phyloP scores from a whole-genome alignment of 768 basidiomycete species.

The Cystofilobasidium capitatum region DNA sequence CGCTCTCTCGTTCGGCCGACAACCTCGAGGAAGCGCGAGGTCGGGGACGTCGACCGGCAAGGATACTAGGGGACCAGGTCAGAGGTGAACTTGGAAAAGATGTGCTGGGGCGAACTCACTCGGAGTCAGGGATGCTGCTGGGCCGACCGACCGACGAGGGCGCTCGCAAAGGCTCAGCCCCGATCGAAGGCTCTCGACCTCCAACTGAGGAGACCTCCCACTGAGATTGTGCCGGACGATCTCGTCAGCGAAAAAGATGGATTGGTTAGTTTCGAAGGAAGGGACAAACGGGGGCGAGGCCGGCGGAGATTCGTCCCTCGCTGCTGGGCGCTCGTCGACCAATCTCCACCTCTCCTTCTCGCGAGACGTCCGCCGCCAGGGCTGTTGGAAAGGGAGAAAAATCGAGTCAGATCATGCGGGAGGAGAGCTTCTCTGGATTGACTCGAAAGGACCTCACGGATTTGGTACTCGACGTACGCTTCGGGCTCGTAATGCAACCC shows the following conservation, averaged over 20 bases:
- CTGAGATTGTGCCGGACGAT: neutral
- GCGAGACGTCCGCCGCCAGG: neutral
- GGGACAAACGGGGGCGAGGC: neutral
- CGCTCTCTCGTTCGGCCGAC: slow-evolving; percentile 5
- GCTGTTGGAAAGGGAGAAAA: neutral
- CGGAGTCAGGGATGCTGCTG: slow-evolving; percentile 4
- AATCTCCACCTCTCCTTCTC: neutral
- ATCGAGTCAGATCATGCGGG: neutral
- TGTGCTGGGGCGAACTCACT: neutral
- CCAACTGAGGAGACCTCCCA: neutral
- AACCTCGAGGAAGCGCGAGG: neutral
- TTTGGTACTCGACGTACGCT: slow-evolving; percentile 1
- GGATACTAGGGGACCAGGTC: neutral
- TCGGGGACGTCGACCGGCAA: slow-evolving; percentile 11
- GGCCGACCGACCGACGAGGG: slow-evolving; percentile 13
- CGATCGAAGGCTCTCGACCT: neutral
- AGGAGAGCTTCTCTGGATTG: neutral
- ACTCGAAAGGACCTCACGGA: neutral
- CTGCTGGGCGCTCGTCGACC: neutral
- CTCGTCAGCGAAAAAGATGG: too few relatives aligned
- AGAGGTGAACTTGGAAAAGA: neutral
- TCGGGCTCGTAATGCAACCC: too few relatives aligned
- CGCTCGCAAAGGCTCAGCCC: neutral
- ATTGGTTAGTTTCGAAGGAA: too few relatives aligned
- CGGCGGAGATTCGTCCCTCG: neutral